These are phyloP conservation scores for Tagetes patula DNA, from an alignment of 129 eudicot genomes.

Conservation along the genomic window DNA sequence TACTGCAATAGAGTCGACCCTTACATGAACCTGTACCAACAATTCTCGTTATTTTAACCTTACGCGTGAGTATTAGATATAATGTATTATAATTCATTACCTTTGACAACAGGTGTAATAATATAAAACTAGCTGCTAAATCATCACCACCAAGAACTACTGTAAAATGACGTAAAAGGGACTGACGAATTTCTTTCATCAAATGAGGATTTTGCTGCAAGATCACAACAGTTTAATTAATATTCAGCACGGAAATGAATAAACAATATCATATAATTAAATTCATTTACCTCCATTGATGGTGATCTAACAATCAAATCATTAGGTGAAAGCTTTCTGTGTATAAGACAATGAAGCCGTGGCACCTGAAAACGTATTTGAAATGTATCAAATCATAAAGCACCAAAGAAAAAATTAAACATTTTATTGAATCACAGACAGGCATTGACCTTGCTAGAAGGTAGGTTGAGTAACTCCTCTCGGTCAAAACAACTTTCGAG, in stretches of 20 bases:
- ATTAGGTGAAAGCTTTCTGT: conserved; percentile 58
- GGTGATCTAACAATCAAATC: conserved; percentile 54
- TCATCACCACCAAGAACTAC: conserved; percentile 79
- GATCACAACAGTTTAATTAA: conserved; percentile 3
- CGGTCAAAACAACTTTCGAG: conserved; percentile 43
- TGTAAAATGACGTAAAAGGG: conserved; percentile 69
- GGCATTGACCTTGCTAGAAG: conserved; percentile 56
- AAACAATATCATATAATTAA: conserved; percentile 6
- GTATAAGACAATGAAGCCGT: conserved; percentile 79
- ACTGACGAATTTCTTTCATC: conserved; percentile 64
- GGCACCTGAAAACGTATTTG: conserved; percentile 62
- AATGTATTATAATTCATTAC: conserved; percentile 26
- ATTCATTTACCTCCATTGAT: conserved; percentile 55
- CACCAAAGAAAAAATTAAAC: background rate
- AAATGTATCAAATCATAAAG: background rate
- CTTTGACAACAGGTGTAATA: conserved; percentile 89
- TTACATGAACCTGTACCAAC: conserved; percentile 66
- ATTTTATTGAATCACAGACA: background rate
- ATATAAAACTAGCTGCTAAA: conserved; percentile 78
- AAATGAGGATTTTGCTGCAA: conserved; percentile 50
- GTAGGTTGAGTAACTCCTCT: conserved; percentile 51
- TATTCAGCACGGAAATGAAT: background rate
- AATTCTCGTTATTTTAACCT: conserved; percentile 13
- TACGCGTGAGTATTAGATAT: no score
- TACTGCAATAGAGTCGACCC: conserved; percentile 69